Evolutionary conservation across 345 rosid species (phyloP), one percentile per base, ranked within the genome.

Genomic region (Eucalyptus curtisii): DNA sequence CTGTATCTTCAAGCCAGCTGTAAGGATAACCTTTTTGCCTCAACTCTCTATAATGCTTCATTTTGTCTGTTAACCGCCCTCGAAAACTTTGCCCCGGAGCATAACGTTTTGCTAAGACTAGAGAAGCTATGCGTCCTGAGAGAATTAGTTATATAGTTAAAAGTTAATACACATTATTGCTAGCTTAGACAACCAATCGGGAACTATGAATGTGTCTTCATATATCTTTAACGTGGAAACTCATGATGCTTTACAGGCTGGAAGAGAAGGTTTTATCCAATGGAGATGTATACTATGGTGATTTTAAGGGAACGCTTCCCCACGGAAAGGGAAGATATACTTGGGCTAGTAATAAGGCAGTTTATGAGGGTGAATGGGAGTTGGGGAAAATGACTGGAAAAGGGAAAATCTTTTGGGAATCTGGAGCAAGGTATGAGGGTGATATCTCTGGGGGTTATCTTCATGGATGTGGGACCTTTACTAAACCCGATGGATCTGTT

Each of bases 311-410:
- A 88, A 49, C 81, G 19, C 91, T 96, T 91, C 98, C 98, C 90
- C 91, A 95, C 45, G 98, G 98, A 12, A 95, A 93, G 89, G 99
- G 99, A 57, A 94, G 92, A 91, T 97, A 97, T 88, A 90, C 76
- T 57, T 97, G 99, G 99, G 88, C 57, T 52, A 52, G 64, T 5
- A 95, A 94, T 92, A 95, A 95, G 90, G 93, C 97, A 16, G 88
- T 92, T 68, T 97, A 95, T 76, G 96, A 96, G 16, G 99, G 99
- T 24, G 96, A 95, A 44, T 97, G 99, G 99, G 96, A 94, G 90
- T 93, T 90, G 59, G 99, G 98, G 42, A 95, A 96, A 91, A 95
- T 97, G 91, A 92, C 95, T 13, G 99, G 99, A 86, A 95, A 94
- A 92, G 99, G 99, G 88, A 87, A 89, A 88, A 93, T 96, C 85